phyloP scores from a whole-genome alignment of 805 yeast genomes.

The Wickerhamiella australiensis region DNA sequence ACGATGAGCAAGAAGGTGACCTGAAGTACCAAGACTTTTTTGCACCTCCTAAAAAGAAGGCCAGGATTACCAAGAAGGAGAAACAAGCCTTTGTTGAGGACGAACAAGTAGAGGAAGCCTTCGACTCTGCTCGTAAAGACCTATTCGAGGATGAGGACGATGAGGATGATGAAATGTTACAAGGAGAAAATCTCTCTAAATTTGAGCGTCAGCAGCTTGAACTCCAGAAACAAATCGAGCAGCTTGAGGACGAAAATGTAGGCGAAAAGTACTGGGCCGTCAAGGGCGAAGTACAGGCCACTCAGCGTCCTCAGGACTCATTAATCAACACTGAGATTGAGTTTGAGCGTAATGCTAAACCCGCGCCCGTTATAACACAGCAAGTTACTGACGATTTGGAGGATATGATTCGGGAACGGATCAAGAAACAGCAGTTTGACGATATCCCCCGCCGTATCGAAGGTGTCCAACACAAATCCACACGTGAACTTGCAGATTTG shows the following conservation, averaged over 20 bases:
- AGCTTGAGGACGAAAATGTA: conserved; percentile 73
- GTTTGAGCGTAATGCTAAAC: conserved; percentile 87
- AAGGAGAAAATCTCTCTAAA: conserved; percentile 44
- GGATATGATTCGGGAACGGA: conserved; percentile 75
- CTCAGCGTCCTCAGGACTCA: conserved; percentile 74
- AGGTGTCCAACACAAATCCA: conserved; percentile 8
- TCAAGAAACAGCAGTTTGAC: conserved; percentile 62
- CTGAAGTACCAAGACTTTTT: conserved; percentile 32
- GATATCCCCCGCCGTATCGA: conserved; percentile 70
- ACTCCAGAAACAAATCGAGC: conserved; percentile 62
- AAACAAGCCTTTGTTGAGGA: conserved; percentile 22
- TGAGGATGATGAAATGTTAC: conserved; percentile 48
- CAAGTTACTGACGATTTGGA: conserved; percentile 80
- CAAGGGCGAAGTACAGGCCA: conserved; percentile 81
- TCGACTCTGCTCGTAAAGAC: conserved; percentile 28
- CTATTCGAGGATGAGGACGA: conserved; percentile 38
- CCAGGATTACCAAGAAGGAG: conserved; percentile 14
- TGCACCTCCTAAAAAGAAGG: conserved; percentile 25
- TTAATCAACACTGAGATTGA: conserved; percentile 63
- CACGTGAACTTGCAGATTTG: conserved; percentile 41
- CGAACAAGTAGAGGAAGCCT: conserved; percentile 22
- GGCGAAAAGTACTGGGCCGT: conserved; percentile 89
- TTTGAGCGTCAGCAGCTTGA: conserved; percentile 73
- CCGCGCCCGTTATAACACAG: conserved; percentile 88
- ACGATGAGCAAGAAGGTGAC: conserved; percentile 34